These are phyloP conservation scores for Clonostachys rhizophaga DNA, from an alignment of 2,329 filamentous ascomycete species.

Conservation along the genomic window DNA sequence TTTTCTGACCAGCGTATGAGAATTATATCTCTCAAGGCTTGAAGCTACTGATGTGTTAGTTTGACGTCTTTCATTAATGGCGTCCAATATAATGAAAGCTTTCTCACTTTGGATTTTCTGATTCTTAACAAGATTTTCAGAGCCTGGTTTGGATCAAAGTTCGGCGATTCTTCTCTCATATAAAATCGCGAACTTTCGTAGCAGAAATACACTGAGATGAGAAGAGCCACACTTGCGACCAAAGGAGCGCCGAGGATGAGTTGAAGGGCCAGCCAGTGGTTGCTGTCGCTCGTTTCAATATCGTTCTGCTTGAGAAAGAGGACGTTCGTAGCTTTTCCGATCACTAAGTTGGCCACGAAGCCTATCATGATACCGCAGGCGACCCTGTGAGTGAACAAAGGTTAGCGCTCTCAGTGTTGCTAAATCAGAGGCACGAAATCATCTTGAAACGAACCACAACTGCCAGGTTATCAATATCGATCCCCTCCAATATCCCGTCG, in stretches of 20 bases:
- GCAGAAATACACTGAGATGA: constrained; percentile 26
- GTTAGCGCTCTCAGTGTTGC: background rate
- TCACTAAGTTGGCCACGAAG: constrained; percentile 12
- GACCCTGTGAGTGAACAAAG: constrained; percentile 6
- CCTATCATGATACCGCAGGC: constrained; percentile 15
- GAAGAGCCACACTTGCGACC: constrained; percentile 23
- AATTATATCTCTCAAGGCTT: constrained; percentile 29
- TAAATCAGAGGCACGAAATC: too few species aligned
- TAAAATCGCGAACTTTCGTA: constrained; percentile 33
- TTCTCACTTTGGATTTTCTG: constrained; percentile 5
- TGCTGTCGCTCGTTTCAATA: background rate
- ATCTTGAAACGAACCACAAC: constrained; percentile 6
- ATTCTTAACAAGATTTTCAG: constrained; percentile 22
- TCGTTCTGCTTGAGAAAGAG: background rate
- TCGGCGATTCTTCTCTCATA: constrained; percentile 21
- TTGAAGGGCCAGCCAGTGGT: constrained; percentile 8
- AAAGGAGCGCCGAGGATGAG: constrained; percentile 27
- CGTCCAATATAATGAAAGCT: too few species aligned
- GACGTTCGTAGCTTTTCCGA: constrained; percentile 1
- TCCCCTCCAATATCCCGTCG: constrained; percentile 28
- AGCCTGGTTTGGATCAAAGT: constrained; percentile 24
- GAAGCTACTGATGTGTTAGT: constrained; percentile 13
- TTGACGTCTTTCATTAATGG: constrained; percentile 1
- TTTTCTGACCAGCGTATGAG: constrained; percentile 17
- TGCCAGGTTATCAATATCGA: background rate